Conservation (phyloP, 1,284 basidiomycete species). For the Marasmius tenuissimus region DNA sequence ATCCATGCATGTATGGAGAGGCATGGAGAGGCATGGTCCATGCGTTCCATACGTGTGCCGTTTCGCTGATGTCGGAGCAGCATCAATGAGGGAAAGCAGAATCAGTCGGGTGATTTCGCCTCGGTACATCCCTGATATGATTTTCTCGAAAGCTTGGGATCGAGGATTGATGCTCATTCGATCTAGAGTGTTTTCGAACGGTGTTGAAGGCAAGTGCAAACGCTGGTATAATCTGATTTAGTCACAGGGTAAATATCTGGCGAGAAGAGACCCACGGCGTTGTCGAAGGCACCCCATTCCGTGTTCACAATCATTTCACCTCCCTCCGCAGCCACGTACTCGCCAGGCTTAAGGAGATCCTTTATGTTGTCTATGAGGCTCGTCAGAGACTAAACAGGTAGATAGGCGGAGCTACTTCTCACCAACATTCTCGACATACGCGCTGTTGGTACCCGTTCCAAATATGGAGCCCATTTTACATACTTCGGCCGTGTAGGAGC, state of each 20-base stretch:
- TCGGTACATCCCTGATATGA: conserved; percentile 98
- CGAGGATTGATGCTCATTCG: conserved; percentile 92
- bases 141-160: conserved; percentile 96
- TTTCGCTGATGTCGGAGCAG: conserved; percentile 55
- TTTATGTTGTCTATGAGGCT: conserved; percentile 62
- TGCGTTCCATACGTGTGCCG: too few species aligned
- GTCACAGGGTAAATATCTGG: not conserved
- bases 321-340: conserved; percentile 55
- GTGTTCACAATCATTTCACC: conserved; percentile 94
- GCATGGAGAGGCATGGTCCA: too few species aligned
- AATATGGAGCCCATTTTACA: conserved; percentile 93
- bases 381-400: not conserved
- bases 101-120: conserved; percentile 92
- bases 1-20: too few species aligned
- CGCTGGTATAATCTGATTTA: conserved; percentile 47
- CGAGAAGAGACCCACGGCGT: conserved; percentile 51
- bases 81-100: conserved; percentile 85
- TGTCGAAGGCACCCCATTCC: conserved; percentile 97
- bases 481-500: conserved; percentile 88
- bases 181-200: conserved; percentile 93
- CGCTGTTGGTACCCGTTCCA: conserved; percentile 98
- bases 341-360: conserved; percentile 81
- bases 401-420: conserved; percentile 15
- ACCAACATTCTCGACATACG: conserved; percentile 87
- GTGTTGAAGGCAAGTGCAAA: conserved; percentile 81